phyloP scores from a whole-genome alignment of 768 basidiomycete genomes.

The Gelatoporia subvermispora region DNA sequence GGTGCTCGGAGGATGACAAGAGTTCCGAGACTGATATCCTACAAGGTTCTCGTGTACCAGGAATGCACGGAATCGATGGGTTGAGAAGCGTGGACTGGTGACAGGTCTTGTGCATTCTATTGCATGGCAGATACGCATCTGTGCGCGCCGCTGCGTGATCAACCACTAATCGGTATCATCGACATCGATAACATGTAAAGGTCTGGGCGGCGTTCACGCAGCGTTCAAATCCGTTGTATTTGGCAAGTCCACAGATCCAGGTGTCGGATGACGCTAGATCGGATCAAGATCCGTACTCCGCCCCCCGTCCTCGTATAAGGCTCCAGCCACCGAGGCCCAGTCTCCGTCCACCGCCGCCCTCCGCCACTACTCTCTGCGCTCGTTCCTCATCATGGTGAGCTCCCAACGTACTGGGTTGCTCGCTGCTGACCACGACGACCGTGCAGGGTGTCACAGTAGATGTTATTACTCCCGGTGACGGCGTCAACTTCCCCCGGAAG shows the following conservation, averaged over 20 bases:
- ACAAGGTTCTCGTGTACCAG: too few relatives aligned
- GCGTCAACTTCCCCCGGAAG: conserved; percentile 54
- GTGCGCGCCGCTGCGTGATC: too few relatives aligned
- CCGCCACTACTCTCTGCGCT: conserved; percentile 15
- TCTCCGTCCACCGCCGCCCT: conserved; percentile 21
- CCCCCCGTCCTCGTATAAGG: conserved; percentile 45
- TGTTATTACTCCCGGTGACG: conserved; percentile 55
- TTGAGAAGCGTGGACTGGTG: too few relatives aligned
- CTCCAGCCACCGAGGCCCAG: conserved; percentile 24
- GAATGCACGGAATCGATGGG: too few relatives aligned
- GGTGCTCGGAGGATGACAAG: too few relatives aligned
- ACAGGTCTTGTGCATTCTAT: too few relatives aligned
- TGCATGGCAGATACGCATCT: too few relatives aligned
- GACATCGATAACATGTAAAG: conserved; percentile 20
- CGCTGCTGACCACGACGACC: conserved; percentile 1
- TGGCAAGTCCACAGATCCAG: conserved; percentile 12
- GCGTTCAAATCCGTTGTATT: conserved; percentile 6
- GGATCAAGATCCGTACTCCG: conserved; percentile 79
- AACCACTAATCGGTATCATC: conserved; percentile 10
- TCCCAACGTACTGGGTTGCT: conserved; percentile 1
- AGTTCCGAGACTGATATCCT: too few relatives aligned
- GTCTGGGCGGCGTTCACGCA: conserved; percentile 12
- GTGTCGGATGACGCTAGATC: conserved; percentile 32
- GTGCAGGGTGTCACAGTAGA: conserved; percentile 69
- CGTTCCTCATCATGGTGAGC: conserved; percentile 31